Base-by-base conservation (phyloP, 2,329 filamentous ascomycete species). In the Triangularia setosa region DNA sequence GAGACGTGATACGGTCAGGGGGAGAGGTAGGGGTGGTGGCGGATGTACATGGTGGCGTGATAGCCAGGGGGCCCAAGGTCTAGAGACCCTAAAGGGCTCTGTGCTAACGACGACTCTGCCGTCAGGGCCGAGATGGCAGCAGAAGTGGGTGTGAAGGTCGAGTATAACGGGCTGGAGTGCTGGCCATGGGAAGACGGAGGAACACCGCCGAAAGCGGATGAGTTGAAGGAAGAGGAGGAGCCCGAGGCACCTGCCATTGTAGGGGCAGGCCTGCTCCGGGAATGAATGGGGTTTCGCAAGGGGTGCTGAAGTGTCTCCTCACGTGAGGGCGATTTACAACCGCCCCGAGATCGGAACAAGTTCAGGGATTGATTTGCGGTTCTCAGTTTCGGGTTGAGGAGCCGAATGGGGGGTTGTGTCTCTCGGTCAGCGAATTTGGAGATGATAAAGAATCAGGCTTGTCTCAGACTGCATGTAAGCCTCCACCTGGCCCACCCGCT, bases 1-100 rank as follows among this genome's bases (percentile, higher is more conserved):
- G 12, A 4, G 4, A 40, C 5, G 40, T 48, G 40, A 23, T 27
- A 55, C 12, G 11, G 16, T 25, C 33, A 18, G 61, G 57, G 58
- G 48, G 63, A 54, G 63, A 62, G 71, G 64, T 21, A n/a, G 60
- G 33, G 35, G 28, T 52, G 64, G 56, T 33, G 58, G 64, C n/a
- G 9, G 40, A 14, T 59, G 71, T 79, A 84, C 81, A 84, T 83
- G 71, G 81, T 83, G 71, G 82, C 82, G 76, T 82, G 79, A 68
- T 81, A 84, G 60, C 81, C 82, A 33, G 82, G 82, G 60, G 82
- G 82, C 3, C 82, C 81, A 55, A 84, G 76, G 69, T 84, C 82
- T 52, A 83, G 77, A 35, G 81, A 78, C 61, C 75, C 74, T 62
- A 81, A 74, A 67, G 79, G 73, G 64, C 76, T 75, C 69, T 77